Percentiles rank a stretch among this genome's conserved stretches.
phyloP scores from a whole-genome alignment of 169 alveolate species.

The Plasmodium vivax region DNA sequence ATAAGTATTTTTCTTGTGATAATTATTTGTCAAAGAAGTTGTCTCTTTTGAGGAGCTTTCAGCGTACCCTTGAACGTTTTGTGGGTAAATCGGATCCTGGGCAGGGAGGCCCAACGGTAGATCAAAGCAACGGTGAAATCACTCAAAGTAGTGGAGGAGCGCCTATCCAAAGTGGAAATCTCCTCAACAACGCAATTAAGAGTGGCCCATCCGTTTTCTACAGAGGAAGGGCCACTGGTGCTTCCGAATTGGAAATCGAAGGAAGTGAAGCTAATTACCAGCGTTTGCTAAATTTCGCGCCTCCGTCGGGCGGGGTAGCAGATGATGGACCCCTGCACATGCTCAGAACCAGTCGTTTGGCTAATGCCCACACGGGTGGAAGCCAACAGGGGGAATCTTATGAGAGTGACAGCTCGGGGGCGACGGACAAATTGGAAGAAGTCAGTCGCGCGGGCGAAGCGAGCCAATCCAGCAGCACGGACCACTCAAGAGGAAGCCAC shows the following conservation, averaged over 20 bases:
- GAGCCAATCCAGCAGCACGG: neutral
- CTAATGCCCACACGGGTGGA: neutral
- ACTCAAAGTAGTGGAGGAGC: neutral
- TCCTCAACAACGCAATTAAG: neutral
- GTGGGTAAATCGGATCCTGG: neutral
- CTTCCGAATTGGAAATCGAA: neutral
- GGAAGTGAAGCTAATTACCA: neutral
- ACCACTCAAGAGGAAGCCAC: neutral
- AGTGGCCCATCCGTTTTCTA: neutral
- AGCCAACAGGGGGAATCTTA: neutral
- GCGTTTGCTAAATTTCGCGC: neutral
- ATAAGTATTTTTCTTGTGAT: slow-evolving; percentile 3
- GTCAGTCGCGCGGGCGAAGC: neutral
- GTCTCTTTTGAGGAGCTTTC: neutral
- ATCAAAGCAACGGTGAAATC: neutral
- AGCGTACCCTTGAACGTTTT: slow-evolving; percentile 13
- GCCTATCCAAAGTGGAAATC: neutral
- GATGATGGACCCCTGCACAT: neutral
- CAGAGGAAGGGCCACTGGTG: neutral
- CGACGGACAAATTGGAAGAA: neutral
- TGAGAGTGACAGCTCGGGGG: neutral
- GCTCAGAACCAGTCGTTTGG: neutral
- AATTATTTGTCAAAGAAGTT: slow-evolving; percentile 45
- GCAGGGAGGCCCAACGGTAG: neutral
- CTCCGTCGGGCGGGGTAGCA: neutral